Evolutionary conservation across 768 basidiomycete genomes (phyloP).

Genomic region (Russula virescens): DNA sequence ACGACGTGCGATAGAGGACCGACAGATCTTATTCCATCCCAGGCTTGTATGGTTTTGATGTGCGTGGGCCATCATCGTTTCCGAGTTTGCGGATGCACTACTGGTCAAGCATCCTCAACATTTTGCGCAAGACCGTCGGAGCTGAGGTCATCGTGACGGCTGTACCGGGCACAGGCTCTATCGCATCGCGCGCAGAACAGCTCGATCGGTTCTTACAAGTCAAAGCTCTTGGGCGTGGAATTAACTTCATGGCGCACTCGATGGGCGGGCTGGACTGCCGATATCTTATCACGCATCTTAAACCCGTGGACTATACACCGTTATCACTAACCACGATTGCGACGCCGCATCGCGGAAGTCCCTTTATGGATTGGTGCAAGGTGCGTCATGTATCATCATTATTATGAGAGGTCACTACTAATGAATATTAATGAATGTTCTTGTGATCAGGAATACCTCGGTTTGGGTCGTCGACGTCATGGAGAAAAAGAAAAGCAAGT

Average conservation of each 20-base stretch:
- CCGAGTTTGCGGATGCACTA: slow-evolving; percentile 78
- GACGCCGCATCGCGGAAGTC: slow-evolving; percentile 93
- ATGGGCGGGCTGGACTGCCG: slow-evolving; percentile 98
- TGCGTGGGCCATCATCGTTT: slow-evolving; percentile 66
- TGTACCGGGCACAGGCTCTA: slow-evolving; percentile 90
- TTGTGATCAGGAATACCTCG: slow-evolving; percentile 70
- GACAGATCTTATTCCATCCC: slow-evolving; percentile 28
- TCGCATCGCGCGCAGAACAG: slow-evolving; percentile 69
- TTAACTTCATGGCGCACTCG: slow-evolving; percentile 94
- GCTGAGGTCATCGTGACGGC: slow-evolving; percentile 95
- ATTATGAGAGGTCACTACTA: background rate
- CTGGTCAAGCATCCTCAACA: slow-evolving; percentile 83
- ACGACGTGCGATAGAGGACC: background rate
- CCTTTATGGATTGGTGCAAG: slow-evolving; percentile 99
- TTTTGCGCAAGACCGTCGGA: slow-evolving; percentile 74
- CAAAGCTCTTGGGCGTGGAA: slow-evolving; percentile 63
- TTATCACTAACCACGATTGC: slow-evolving; percentile 83
- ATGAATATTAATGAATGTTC: background rate
- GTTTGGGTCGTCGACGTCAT: slow-evolving; percentile 51
- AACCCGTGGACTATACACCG: slow-evolving; percentile 77
- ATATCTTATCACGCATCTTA: slow-evolving; percentile 82
- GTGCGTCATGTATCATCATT: slow-evolving; percentile 40
- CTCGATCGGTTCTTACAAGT: slow-evolving; percentile 67
- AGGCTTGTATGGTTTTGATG: slow-evolving; percentile 96
- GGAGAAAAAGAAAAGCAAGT: background rate